Base-by-base conservation (phyloP, 1,139 yeast genomes). In the Pichia kudriavzevii region DNA sequence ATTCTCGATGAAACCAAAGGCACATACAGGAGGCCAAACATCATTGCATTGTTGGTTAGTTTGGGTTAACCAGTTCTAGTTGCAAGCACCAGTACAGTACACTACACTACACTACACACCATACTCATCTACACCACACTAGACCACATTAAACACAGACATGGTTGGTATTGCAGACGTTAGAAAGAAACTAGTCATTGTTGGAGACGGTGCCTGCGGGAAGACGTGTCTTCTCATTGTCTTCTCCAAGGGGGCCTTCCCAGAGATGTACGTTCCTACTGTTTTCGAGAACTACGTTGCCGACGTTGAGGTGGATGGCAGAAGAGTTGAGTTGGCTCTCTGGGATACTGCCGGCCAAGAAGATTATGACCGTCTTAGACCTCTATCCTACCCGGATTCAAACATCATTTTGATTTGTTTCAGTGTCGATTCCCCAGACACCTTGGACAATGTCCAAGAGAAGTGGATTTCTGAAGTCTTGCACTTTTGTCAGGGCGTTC, bases 261-360 rank as follows among this genome's bases (percentile, higher is more conserved):
- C 96, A 45, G 94, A 85, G 58, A 91, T 84, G 41, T 87, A 87
- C 59, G 95, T 85, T 33, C 96, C 96, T 51, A 87, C 96, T 20
- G 95, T 87, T 42, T 87, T 87, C 56, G 96, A 87, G 61, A 85
- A 85, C 68, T 85, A 87, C 62, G 94, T 84, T 50, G 91, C 95
- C 31, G 94, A 84, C 57, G 95, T 87, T 39, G 94, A 82, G 59
- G 94, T 87, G 43, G 88, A 87, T 55, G 95, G 95, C 38, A 80
- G 94, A 68, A 83, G 83, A 61, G 95, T 85, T 41, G 94, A 84
- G 60, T 72, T 87, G 64, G 95, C 95, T 17, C 71, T 87, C 48
- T 87, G 96, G 95, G 96, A 87, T 83, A 87, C 96, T 51, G 96
- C 96, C 39, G 96, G 96, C 45, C 96, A 87, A 72, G 95, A 87